Evolutionary conservation across 371 early-diverging fungal genomes (phyloP).

Genomic region (Rhizopus stolonifer): DNA sequence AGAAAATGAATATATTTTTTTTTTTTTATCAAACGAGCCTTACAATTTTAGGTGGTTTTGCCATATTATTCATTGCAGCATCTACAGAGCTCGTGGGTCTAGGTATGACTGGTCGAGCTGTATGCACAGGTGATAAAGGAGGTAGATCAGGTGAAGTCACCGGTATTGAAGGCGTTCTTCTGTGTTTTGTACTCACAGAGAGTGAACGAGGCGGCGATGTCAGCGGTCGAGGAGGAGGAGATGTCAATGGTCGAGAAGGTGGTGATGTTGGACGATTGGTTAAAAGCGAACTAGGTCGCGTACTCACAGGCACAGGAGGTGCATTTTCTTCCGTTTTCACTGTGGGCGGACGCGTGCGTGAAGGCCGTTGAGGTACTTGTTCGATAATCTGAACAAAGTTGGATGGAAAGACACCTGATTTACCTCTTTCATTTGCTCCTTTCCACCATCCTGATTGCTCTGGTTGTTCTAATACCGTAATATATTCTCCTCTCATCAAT

Average conservation of each 20-base stretch:
- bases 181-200: conserved; percentile 6
- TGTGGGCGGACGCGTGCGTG: conserved; percentile 43
- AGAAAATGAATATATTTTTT: background rate
- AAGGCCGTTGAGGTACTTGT: conserved; percentile 35
- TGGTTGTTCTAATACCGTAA: conserved; percentile 49
- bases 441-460: conserved; percentile 65
- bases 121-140: conserved; percentile 28
- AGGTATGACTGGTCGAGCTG: conserved; percentile 38
- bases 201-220: conserved; percentile 30
- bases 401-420: conserved; percentile 57
- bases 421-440: conserved; percentile 55
- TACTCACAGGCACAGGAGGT: conserved; percentile 50
- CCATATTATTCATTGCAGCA: conserved; percentile 21
- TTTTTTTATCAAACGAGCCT: background rate
- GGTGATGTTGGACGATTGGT: conserved; percentile 17
- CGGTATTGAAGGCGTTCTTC: conserved; percentile 36
- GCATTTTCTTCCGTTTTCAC: conserved; percentile 25
- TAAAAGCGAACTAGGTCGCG: conserved; percentile 42
- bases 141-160: conserved; percentile 47
- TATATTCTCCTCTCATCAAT: conserved; percentile 49
- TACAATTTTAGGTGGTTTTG: conserved; percentile 38
- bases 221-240: conserved; percentile 33
- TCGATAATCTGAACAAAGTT: conserved; percentile 59
- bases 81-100: conserved; percentile 14
- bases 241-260: conserved; percentile 19